Evolutionary conservation across 176 grass and related monocot genomes (phyloP), one percentile per base, ranked within the genome.

Genomic region (Miscanthus lutarioriparius): DNA sequence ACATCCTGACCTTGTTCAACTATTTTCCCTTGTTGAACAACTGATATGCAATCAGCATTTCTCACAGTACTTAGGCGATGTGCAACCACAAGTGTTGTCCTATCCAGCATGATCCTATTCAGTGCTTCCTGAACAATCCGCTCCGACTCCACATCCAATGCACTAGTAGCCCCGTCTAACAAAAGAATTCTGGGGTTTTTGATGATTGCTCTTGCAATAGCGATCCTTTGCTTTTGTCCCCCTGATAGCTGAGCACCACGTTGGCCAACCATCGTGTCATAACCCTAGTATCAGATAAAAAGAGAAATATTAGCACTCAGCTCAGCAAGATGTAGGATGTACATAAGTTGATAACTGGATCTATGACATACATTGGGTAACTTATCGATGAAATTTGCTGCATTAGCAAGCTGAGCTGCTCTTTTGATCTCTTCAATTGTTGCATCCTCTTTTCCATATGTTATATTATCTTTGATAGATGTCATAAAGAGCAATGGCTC

Each of bases 131-230:
- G 94, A 63, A 97, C 92, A 79, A 94, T 84, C 48, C 88, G 59
- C 68, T 97, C 94, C 11, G 92, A 97, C 64, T 97, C 94, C 36
- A 92, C 87, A 83, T 97, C 94, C 86, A 97, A 72, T 80, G 94
- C 94, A 13, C 94, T 97, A 61, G 94, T 97, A 67, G 94, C 94
- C 72, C 94, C 94, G 85, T 97, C 94, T 86, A 97, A 86, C 38
- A 97, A 76, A 65, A 97, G 86, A 53, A 97, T 97, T 83, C 81
- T 90, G 1, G 94, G 94, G 35, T 94, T 86, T 79, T 97, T 97
- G 36, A 97, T 45, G 62, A 97, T 90, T 44, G 94, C 94, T 83
- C 94, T 94, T 58, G 94, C 94, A 64, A 97, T 94, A 36, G 94
- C 92, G 49, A 97, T 85, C 80, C 92, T 94, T 72, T 97, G 94